A percentile compares a stretch with the other conserved stretches of the same genome.
These are phyloP conservation scores for Hypericum androsaemum DNA, from an alignment of 345 rosid genomes.

Conservation along the genomic window DNA sequence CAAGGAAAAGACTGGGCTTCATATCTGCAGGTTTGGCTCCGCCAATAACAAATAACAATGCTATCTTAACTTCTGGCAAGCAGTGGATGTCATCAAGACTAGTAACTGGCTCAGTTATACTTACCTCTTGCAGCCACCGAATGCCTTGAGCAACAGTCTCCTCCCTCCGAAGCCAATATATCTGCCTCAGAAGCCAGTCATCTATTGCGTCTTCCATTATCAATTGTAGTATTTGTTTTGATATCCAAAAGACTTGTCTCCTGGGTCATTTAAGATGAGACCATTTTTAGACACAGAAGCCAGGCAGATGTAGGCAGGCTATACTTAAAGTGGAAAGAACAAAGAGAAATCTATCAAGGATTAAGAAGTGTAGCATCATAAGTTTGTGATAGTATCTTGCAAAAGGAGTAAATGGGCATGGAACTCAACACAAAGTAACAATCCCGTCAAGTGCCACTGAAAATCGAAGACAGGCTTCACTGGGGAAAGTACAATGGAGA, in stretches of 20 bases:
- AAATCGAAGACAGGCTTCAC: too few species aligned
- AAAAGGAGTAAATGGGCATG: too few species aligned
- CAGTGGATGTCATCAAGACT: neutral
- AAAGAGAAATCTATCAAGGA: too few species aligned
- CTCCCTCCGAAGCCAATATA: constrained; percentile 74
- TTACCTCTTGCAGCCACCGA: constrained; percentile 89
- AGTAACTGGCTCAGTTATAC: constrained; percentile 15
- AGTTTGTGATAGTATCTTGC: too few species aligned
- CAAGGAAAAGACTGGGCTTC: too few species aligned
- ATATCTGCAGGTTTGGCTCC: too few species aligned
- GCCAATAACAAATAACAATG: too few species aligned
- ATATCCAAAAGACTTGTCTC: constrained; percentile 96
- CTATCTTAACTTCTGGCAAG: too few species aligned
- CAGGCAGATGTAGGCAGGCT: neutral
- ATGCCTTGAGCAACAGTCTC: constrained; percentile 74
- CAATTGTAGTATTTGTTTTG: constrained; percentile 87
- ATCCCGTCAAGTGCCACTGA: too few species aligned
- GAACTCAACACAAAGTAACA: too few species aligned
- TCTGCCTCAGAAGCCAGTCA: constrained; percentile 87
- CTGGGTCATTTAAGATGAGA: constrained; percentile 33
- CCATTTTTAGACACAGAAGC: constrained; percentile 1
- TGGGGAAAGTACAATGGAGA: constrained; percentile 1
- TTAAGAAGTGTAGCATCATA: too few species aligned
- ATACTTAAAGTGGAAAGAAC: too few species aligned
- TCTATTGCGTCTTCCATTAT: constrained; percentile 98